Conservation (phyloP, 441 rosid genomes). For the Gossypium gossypioides region DNA sequence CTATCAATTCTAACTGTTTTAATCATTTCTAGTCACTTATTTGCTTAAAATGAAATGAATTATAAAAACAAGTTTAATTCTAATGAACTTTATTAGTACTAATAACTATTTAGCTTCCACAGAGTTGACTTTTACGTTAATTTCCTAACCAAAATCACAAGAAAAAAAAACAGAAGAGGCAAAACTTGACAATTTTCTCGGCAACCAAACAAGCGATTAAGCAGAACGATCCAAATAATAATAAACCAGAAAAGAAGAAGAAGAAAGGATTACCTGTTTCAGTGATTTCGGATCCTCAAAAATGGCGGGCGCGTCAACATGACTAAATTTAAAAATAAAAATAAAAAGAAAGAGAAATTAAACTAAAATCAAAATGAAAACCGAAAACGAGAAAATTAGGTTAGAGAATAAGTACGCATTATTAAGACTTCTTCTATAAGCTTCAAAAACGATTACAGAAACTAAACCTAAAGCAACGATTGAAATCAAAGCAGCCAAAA, state of each 20-base stretch:
- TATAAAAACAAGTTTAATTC: neutral
- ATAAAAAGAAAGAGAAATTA: neutral
- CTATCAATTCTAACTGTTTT: neutral
- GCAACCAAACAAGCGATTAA: neutral
- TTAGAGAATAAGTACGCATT: conserved; percentile 30
- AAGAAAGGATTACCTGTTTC: conserved; percentile 37
- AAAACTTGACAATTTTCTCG: neutral
- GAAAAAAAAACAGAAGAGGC: neutral
- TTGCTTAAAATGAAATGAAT: neutral
- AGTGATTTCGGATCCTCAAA: conserved; percentile 78
- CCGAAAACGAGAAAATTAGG: neutral
- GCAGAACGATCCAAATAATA: neutral
- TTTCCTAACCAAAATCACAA: neutral
- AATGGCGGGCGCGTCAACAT: conserved; percentile 42
- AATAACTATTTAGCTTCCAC: neutral
- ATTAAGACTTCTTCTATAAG: conserved; percentile 57
- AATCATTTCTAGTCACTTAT: neutral
- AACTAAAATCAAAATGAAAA: neutral
- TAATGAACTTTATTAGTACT: neutral
- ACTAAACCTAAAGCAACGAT: conserved; percentile 25
- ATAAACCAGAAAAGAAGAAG: neutral
- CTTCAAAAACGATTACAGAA: conserved; percentile 40
- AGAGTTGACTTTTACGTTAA: neutral
- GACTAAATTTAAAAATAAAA: conserved; percentile 28
- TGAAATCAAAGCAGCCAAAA: conserved; percentile 20